Evolutionary conservation across 768 basidiomycete species (phyloP), one percentile per base, ranked within the genome.

Genomic region (Erythrobasidium yunnanense): DNA sequence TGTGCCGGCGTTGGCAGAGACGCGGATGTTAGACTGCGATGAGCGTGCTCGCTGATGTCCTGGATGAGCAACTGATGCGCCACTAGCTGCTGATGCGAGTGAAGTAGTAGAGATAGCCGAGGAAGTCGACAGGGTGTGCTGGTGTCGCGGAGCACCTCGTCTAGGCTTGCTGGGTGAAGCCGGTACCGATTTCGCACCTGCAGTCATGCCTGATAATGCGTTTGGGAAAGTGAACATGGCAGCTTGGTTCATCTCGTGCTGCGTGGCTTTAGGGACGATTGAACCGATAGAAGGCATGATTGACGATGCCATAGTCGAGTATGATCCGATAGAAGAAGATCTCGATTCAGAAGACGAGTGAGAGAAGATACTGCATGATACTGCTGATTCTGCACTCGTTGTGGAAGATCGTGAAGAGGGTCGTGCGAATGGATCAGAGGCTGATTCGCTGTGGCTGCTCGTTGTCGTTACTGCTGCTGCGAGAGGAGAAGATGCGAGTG

Each of bases 381-480:
- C 60, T 18, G 22, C 33, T 5, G 47, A 50, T 17, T 35, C 46
- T 7, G 30, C 25, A 22, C 47, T 50, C n/a, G 60, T 51, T 7
- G 60, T 63, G 11, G 46, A 50, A 20, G 46, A 27, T 27, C 60
- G 46, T 7, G 60, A 63, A 6, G 60, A 63, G 27, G 60, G 60
- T 7, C 60, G 46, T n/a, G 60, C 60, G 60, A 63, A 63, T 18
- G 60, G 60, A 25, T 63, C 57, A 4, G 54, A 55, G 18, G 54
- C 27, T 4, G 54, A 55, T 4, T 33, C 30, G 49, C 45, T 51
- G 49, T 51, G 11, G 49, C 20, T 32, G 25, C 17, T 51, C 60
- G 60, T 7, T 38, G 38, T 11, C 2, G 23, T 50, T n/a, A n/a
- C n/a, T n/a, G n/a, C n/a, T n/a, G n/a, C n/a, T 4, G 46, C 20